phyloP scores from a whole-genome alignment of 2,329 filamentous ascomycete genomes.

The Penicillium freii region DNA sequence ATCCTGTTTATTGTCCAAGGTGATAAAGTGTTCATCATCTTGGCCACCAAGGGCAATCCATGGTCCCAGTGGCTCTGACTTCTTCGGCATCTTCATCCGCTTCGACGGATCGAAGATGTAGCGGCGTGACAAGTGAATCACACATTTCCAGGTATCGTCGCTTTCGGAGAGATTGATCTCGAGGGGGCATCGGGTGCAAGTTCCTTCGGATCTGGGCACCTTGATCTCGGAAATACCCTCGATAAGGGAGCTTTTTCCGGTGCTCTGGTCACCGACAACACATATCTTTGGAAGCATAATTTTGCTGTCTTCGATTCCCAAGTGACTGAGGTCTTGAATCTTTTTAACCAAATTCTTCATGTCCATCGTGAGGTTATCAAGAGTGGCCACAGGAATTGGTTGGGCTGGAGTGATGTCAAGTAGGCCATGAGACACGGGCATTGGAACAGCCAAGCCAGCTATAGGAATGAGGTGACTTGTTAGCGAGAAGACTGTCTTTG shows the following conservation, averaged over 20 bases:
- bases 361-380: conserved; percentile 27
- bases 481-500: not conserved
- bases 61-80: conserved; percentile 58
- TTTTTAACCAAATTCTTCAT: conserved; percentile 41
- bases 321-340: conserved; percentile 62
- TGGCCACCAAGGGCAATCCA: conserved; percentile 56
- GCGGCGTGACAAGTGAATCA: conserved; percentile 63
- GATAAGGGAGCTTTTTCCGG: conserved; percentile 71
- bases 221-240: conserved; percentile 66
- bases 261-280: conserved; percentile 79
- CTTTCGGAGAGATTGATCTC: conserved; percentile 69
- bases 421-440: not conserved
- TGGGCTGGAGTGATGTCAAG: not conserved
- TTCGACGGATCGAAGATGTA: conserved; percentile 46
- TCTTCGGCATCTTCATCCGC: conserved; percentile 50
- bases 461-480: not conserved
- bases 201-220: conserved; percentile 67
- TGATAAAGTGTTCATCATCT: conserved; percentile 59
- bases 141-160: conserved; percentile 61
- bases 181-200: conserved; percentile 77
- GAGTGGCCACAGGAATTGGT: not conserved
- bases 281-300: conserved; percentile 75
- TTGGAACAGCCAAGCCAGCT: not conserved
- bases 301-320: conserved; percentile 67
- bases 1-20: conserved; percentile 58